Evolutionary conservation across 1,139 yeast species (phyloP).

Genomic region (Yamadazyma membranifaciens): DNA sequence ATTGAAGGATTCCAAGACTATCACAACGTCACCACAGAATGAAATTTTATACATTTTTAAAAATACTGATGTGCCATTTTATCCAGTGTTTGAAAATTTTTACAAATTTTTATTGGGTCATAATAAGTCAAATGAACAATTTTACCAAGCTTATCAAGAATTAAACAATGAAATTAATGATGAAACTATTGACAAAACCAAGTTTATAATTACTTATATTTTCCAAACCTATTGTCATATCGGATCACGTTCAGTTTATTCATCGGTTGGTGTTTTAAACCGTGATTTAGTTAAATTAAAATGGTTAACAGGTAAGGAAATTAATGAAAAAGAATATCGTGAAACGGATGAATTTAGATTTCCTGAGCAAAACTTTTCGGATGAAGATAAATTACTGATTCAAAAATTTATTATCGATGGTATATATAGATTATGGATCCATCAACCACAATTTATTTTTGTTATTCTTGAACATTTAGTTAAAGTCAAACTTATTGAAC

Average conservation of each 20-base stretch:
- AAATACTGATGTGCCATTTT: constrained; percentile 36
- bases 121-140: constrained; percentile 41
- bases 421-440: constrained; percentile 73
- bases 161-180: constrained; percentile 27
- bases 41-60: constrained; percentile 40
- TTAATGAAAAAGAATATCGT: constrained; percentile 27
- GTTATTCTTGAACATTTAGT: constrained; percentile 65
- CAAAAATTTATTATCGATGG: constrained; percentile 58
- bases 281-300: constrained; percentile 54
- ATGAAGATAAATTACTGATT: constrained; percentile 26
- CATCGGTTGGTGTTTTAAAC: constrained; percentile 69
- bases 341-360: constrained; percentile 30
- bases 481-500: constrained; percentile 46
- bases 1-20: constrained; percentile 30
- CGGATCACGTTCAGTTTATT: constrained; percentile 88
- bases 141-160: constrained; percentile 21
- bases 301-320: constrained; percentile 35
- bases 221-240: constrained; percentile 75
- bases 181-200: constrained; percentile 34
- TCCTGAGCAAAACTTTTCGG: constrained; percentile 36
- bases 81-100: constrained; percentile 36
- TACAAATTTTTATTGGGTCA: constrained; percentile 44
- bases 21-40: constrained; percentile 37
- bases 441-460: constrained; percentile 78
- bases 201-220: constrained; percentile 56